These are phyloP conservation scores for Microcos paniculata DNA, from an alignment of 345 rosid species.

Conservation along the genomic window DNA sequence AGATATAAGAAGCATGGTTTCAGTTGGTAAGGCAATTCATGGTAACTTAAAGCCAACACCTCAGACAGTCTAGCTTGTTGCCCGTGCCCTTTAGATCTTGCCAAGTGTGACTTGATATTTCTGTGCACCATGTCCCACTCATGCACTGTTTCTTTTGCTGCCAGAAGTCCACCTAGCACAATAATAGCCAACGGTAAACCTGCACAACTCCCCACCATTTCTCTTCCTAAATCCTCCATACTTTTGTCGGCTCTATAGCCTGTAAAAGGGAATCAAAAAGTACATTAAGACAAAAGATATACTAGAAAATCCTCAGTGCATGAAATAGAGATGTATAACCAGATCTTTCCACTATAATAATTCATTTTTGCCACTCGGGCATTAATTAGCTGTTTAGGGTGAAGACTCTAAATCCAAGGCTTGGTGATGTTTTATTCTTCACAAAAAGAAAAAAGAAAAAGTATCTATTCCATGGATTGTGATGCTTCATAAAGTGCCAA, in stretches of 20 bases:
- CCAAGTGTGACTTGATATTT: constrained; percentile 21
- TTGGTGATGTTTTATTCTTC: background rate
- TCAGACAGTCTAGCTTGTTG: constrained; percentile 19
- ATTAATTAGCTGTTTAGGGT: background rate
- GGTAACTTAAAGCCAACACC: constrained; percentile 24
- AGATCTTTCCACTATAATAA: background rate
- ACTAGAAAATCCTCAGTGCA: background rate
- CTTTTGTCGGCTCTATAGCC: constrained; percentile 4
- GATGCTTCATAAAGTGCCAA: background rate
- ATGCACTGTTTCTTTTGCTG: constrained; percentile 12
- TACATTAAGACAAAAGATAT: background rate
- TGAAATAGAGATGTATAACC: background rate
- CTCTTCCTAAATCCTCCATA: constrained; percentile 29
- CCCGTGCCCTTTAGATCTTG: constrained; percentile 3
- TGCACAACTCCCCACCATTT: constrained; percentile 33
- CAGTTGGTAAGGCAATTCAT: constrained; percentile 21
- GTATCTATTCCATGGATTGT: background rate
- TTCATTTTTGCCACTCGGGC: background rate
- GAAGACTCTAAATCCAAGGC: background rate
- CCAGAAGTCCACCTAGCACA: constrained; percentile 41
- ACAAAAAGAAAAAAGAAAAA: background rate
- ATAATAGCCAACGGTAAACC: constrained; percentile 39
- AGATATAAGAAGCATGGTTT: constrained; percentile 21
- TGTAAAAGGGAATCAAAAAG: background rate
- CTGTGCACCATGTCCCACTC: constrained; percentile 25